These are phyloP conservation scores for Blastomyces parvus DNA, from an alignment of 2,329 filamentous ascomycete genomes.

Conservation along the genomic window DNA sequence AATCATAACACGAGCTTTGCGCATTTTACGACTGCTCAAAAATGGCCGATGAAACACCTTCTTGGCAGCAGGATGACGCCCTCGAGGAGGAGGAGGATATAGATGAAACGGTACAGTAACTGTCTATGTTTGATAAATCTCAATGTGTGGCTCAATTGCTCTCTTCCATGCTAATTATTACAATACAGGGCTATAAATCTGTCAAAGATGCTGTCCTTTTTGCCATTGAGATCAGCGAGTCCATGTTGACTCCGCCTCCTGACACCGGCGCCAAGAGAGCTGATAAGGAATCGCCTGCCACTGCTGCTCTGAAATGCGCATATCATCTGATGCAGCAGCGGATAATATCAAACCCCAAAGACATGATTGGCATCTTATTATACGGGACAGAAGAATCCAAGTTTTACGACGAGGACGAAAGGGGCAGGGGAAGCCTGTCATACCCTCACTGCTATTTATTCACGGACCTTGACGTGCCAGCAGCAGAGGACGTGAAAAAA, in stretches of 20 bases:
- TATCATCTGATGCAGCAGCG: slow-evolving; percentile 95
- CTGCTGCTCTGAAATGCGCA: slow-evolving; percentile 84
- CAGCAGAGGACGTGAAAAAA: slow-evolving; percentile 74
- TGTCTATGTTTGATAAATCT: background rate
- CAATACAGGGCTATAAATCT: slow-evolving; percentile 66
- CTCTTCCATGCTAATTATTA: background rate
- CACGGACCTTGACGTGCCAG: slow-evolving; percentile 76
- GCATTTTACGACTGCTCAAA: slow-evolving; percentile 3
- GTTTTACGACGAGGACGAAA: slow-evolving; percentile 58
- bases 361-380: slow-evolving; percentile 92
- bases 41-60: slow-evolving; percentile 31
- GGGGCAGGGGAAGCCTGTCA: slow-evolving; percentile 47
- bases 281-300: slow-evolving; percentile 65
- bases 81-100: slow-evolving; percentile 40
- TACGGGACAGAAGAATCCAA: slow-evolving; percentile 83
- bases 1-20: background rate
- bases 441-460: slow-evolving; percentile 93
- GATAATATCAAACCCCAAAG: slow-evolving; percentile 90
- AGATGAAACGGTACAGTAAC: slow-evolving; percentile 38
- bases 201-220: slow-evolving; percentile 98
- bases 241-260: slow-evolving; percentile 67
- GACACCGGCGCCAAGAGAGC: slow-evolving; percentile 61
- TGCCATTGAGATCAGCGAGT: slow-evolving; percentile 80
- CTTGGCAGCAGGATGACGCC: slow-evolving; percentile 31
- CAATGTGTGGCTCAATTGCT: background rate